Evolutionary conservation across 331 rosid genomes (phyloP).

Genomic region (Spiraea crenata): DNA sequence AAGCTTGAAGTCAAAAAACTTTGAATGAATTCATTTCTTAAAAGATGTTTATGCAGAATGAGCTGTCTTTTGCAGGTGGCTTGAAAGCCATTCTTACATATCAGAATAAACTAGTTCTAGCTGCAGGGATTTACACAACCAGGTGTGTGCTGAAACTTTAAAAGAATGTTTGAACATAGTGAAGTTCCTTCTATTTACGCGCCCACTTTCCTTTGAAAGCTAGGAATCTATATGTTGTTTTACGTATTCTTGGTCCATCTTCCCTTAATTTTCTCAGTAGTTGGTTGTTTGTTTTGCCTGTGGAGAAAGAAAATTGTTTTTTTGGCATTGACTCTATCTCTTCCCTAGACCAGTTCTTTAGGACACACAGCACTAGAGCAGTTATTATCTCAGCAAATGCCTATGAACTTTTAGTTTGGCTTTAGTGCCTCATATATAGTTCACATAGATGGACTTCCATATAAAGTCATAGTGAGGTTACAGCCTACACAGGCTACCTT

Average conservation of each 20-base stretch:
- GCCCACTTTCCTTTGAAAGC: constrained; percentile 7
- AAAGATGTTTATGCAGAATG: constrained; percentile 1
- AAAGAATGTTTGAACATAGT: background rate
- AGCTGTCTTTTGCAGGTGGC: constrained; percentile 67
- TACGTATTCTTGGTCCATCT: background rate
- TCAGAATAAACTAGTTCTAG: constrained; percentile 91
- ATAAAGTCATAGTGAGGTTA: background rate
- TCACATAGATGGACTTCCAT: background rate
- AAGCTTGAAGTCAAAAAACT: background rate
- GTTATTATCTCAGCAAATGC: background rate
- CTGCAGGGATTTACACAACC: constrained; percentile 90
- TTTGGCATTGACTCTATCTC: background rate
- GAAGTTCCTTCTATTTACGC: background rate
- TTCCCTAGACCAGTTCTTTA: background rate
- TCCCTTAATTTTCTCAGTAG: background rate
- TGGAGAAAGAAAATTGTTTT: background rate
- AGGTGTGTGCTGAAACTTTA: constrained; percentile 45
- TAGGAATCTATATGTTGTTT: constrained; percentile 3
- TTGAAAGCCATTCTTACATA: constrained; percentile 85
- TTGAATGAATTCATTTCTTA: background rate
- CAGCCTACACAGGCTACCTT: background rate
- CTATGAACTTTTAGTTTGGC: background rate
- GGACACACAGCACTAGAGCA: background rate
- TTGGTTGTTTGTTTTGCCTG: background rate
- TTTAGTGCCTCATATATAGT: background rate